A percentile compares a stretch with the other conserved stretches of the same genome.
These are phyloP conservation scores for Aspergillus sclerotioniger DNA, from an alignment of 495 filamentous ascomycete genomes.

Conservation along the genomic window DNA sequence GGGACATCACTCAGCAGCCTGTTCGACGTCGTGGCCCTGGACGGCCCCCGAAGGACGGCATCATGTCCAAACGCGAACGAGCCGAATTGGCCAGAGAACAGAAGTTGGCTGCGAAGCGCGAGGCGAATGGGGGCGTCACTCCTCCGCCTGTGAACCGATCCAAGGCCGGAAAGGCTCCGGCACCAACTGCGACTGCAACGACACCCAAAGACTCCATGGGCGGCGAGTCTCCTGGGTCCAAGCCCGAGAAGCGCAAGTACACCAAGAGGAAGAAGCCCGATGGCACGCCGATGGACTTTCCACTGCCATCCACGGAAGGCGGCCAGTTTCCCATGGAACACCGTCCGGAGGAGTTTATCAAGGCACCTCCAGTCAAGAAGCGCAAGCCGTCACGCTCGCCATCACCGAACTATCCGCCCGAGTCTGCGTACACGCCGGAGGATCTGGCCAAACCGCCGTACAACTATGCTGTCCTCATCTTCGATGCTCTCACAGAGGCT, in stretches of 20 bases:
- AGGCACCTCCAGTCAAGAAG: slow-evolving; percentile 50
- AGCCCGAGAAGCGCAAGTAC: slow-evolving; percentile 74
- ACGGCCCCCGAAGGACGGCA: slow-evolving; percentile 84
- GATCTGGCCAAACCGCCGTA: slow-evolving; percentile 79
- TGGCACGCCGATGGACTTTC: slow-evolving; percentile 40
- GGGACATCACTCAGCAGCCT: slow-evolving; percentile 41
- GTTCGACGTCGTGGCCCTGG: slow-evolving; percentile 79
- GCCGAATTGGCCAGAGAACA: slow-evolving; percentile 64
- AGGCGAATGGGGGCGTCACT: slow-evolving; percentile 45
- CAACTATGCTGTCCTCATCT: slow-evolving; percentile 88
- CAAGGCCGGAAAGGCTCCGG: slow-evolving; percentile 56
- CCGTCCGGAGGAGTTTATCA: slow-evolving; percentile 42
- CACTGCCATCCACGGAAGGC: slow-evolving; percentile 45
- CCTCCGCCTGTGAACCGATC: slow-evolving; percentile 51
- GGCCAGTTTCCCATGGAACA: slow-evolving; percentile 45
- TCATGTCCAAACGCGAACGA: slow-evolving; percentile 86
- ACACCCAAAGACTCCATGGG: slow-evolving; percentile 39
- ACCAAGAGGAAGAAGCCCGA: slow-evolving; percentile 69
- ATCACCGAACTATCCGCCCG: slow-evolving; percentile 68
- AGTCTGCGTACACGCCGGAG: slow-evolving; percentile 77
- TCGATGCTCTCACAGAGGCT: slow-evolving; percentile 80
- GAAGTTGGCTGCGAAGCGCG: slow-evolving; percentile 48
- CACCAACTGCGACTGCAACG: slow-evolving; percentile 8
- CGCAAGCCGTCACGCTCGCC: slow-evolving; percentile 61
- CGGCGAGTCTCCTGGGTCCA: slow-evolving; percentile 53